These are phyloP conservation scores for Tolypocladium nubicola DNA, from an alignment of 2,329 filamentous ascomycete genomes.

Conservation along the genomic window DNA sequence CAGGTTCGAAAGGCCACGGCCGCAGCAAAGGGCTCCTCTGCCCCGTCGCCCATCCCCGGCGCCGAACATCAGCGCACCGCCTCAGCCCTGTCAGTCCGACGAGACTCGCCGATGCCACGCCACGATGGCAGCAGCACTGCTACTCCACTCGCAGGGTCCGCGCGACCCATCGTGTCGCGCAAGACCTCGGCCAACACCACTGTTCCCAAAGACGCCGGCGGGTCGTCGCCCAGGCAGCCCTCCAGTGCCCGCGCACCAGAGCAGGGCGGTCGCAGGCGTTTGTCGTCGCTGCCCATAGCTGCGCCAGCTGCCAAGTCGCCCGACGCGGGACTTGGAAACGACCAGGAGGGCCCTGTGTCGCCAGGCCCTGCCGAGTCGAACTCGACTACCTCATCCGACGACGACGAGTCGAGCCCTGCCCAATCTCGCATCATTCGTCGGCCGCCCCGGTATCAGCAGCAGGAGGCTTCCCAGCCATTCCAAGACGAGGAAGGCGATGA, in stretches of 20 bases:
- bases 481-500: slow-evolving; percentile 46
- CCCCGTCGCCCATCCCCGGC: slow-evolving; percentile 46
- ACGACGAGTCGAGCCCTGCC: slow-evolving; percentile 39
- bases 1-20: slow-evolving; percentile 72
- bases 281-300: slow-evolving; percentile 34
- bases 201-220: slow-evolving; percentile 24
- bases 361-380: slow-evolving; percentile 26
- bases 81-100: slow-evolving; percentile 46
- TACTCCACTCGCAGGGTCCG: slow-evolving; percentile 30
- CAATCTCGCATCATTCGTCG: slow-evolving; percentile 51
- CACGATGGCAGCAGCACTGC: slow-evolving; percentile 33
- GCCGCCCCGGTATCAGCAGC: slow-evolving; percentile 39
- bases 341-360: slow-evolving; percentile 15
- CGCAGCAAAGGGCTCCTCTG: slow-evolving; percentile 43
- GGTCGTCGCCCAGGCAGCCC: slow-evolving; percentile 17
- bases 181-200: slow-evolving; percentile 34
- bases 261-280: slow-evolving; percentile 21
- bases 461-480: slow-evolving; percentile 24
- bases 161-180: slow-evolving; percentile 34
- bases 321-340: slow-evolving; percentile 8
- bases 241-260: slow-evolving; percentile 13
- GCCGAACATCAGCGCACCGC: slow-evolving; percentile 34
- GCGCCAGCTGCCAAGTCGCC: slow-evolving; percentile 13
- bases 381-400: slow-evolving; percentile 30
- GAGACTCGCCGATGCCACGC: slow-evolving; percentile 42